phyloP scores from a whole-genome alignment of 305 asterid genomes.

The Fraxinus ornus region DNA sequence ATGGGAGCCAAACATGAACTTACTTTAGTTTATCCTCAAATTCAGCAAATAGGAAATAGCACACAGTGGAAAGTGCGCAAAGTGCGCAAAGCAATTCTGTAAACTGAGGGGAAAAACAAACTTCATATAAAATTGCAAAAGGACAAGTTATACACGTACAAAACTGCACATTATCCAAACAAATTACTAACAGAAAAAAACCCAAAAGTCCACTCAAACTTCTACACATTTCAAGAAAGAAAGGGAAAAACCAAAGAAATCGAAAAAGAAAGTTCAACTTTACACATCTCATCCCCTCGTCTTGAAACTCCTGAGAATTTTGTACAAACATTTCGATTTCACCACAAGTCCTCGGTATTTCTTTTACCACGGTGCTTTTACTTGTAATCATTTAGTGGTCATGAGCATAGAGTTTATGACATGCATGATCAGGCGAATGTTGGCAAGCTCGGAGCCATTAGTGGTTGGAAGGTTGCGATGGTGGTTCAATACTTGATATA shows the following conservation, averaged over 20 bases:
- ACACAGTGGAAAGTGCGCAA: not conserved
- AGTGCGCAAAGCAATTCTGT: not conserved
- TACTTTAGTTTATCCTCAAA: not conserved
- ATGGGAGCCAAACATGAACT: not conserved
- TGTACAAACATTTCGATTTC: constrained; percentile 20
- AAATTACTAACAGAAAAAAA: not conserved
- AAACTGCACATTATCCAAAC: constrained; percentile 1
- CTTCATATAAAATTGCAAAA: not conserved
- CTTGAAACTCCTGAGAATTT: constrained; percentile 8
- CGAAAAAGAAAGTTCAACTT: constrained; percentile 20
- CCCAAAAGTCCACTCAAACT: constrained; percentile 18
- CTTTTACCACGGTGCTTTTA: not conserved
- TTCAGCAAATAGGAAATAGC: not conserved
- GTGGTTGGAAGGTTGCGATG: constrained; percentile 19
- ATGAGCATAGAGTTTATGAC: constrained; percentile 85
- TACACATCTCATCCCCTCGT: constrained; percentile 5
- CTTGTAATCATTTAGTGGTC: constrained; percentile 52
- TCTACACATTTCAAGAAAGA: constrained; percentile 4
- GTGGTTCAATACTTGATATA: constrained; percentile 43
- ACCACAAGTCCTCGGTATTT: not conserved
- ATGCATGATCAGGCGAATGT: constrained; percentile 72
- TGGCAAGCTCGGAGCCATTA: not conserved
- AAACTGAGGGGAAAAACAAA: not conserved
- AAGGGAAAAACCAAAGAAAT: not conserved
- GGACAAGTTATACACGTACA: not conserved